These are phyloP conservation scores for Dimocarpus longan DNA, from an alignment of 345 rosid genomes.

Conservation along the genomic window DNA sequence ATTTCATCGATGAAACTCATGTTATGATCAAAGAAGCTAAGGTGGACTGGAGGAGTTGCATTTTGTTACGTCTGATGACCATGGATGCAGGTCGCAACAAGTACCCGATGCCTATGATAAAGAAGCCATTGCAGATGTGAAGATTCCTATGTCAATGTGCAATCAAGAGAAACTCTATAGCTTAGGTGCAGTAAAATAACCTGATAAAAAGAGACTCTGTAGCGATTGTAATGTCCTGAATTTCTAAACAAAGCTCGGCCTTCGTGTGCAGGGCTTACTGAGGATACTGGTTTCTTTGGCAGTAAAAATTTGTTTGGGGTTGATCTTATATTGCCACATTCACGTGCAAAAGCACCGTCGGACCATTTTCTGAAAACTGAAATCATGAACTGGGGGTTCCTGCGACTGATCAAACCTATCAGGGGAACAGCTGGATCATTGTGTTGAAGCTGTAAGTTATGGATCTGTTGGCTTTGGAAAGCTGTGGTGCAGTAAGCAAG, in stretches of 20 bases:
- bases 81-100: constrained; percentile 37
- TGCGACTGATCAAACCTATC: constrained; percentile 20
- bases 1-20: constrained; percentile 25
- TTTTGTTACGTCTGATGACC: constrained; percentile 36
- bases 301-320: constrained; percentile 60
- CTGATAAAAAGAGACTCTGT: constrained; percentile 17
- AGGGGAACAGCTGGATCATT: constrained; percentile 30
- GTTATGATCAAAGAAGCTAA: constrained; percentile 33
- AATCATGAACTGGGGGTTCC: constrained; percentile 24
- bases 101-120: constrained; percentile 37
- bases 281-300: constrained; percentile 31
- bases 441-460: constrained; percentile 58
- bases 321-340: constrained; percentile 36
- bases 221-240: constrained; percentile 22
- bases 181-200: constrained; percentile 26
- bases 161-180: constrained; percentile 24
- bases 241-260: constrained; percentile 13
- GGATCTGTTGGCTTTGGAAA: constrained; percentile 69
- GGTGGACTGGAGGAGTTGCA: constrained; percentile 40
- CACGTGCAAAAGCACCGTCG: constrained; percentile 33
- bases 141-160: constrained; percentile 11
- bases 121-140: constrained; percentile 35
- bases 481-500: constrained; percentile 68
- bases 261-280: constrained; percentile 20
- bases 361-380: constrained; percentile 32